Evolutionary conservation across 345 rosid genomes (phyloP).

Genomic region (Moricandia arvensis): DNA sequence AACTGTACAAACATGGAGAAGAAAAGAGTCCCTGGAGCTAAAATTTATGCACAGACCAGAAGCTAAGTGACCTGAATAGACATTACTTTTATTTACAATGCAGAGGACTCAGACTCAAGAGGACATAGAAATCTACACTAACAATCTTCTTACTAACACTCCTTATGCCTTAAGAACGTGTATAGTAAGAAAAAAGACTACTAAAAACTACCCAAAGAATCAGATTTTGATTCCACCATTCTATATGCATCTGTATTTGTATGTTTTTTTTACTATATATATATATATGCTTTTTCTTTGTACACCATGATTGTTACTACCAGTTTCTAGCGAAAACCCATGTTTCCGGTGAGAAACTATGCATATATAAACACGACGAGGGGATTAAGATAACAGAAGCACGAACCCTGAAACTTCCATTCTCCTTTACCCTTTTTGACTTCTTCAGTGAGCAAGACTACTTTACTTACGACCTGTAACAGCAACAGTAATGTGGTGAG

Average conservation of each 20-base stretch:
- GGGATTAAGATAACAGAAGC: slow-evolving; percentile 43
- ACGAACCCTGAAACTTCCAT: slow-evolving; percentile 42
- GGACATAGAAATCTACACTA: slow-evolving; percentile 15
- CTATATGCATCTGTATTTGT: slow-evolving; percentile 28
- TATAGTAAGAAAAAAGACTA: slow-evolving; percentile 28
- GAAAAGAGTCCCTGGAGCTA: slow-evolving; percentile 7
- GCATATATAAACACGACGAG: slow-evolving; percentile 34
- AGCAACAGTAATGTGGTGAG: slow-evolving; percentile 10
- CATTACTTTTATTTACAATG: slow-evolving; percentile 23
- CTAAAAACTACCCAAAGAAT: slow-evolving; percentile 51
- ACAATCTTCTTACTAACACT: slow-evolving; percentile 25
- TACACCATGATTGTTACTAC: slow-evolving; percentile 45
- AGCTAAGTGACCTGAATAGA: slow-evolving; percentile 1
- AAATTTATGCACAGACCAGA: slow-evolving; percentile 25
- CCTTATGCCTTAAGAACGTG: slow-evolving; percentile 19
- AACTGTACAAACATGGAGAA: slow-evolving; percentile 27
- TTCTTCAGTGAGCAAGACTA: slow-evolving; percentile 48
- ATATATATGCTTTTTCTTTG: slow-evolving; percentile 30
- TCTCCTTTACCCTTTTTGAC: slow-evolving; percentile 54
- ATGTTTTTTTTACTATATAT: neutral
- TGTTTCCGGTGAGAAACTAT: slow-evolving; percentile 46
- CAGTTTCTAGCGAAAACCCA: slow-evolving; percentile 48
- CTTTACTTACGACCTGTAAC: slow-evolving; percentile 61
- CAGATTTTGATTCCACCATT: slow-evolving; percentile 70
- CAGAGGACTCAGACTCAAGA: slow-evolving; percentile 14